Evolutionary conservation across 2,329 filamentous ascomycete genomes (phyloP).

Genomic region (Trichothecium roseum): DNA sequence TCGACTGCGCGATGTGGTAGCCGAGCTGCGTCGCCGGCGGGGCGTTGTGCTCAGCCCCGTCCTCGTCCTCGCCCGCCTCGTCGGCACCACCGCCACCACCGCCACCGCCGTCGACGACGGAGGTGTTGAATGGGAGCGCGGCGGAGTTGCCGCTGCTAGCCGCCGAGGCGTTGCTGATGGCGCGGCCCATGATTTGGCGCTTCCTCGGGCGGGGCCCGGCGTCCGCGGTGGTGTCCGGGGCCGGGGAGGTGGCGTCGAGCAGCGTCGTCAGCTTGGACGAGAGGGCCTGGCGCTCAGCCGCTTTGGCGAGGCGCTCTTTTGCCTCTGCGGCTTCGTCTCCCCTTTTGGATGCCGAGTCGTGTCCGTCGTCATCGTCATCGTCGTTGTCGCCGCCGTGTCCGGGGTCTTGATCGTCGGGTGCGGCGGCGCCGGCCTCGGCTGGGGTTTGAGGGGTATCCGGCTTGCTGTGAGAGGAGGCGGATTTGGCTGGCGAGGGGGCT

Average conservation of each 20-base stretch:
- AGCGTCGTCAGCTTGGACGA: slow-evolving; percentile 31
- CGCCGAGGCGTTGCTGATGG: slow-evolving; percentile 45
- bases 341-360: slow-evolving; percentile 5
- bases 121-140: background rate
- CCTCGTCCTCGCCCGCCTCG: slow-evolving; percentile 12
- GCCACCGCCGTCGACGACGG: slow-evolving; percentile 4
- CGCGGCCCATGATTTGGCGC: slow-evolving; percentile 46
- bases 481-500: slow-evolving; percentile 22
- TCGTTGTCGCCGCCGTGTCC: too few species aligned
- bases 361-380: too few species aligned
- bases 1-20: slow-evolving; percentile 41
- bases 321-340: slow-evolving; percentile 5
- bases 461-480: slow-evolving; percentile 15
- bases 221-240: slow-evolving; percentile 3
- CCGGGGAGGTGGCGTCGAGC: slow-evolving; percentile 20
- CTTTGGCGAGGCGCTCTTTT: slow-evolving; percentile 12
- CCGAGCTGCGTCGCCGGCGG: slow-evolving; percentile 42
- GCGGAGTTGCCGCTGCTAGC: slow-evolving; percentile 30
- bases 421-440: too few species aligned
- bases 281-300: slow-evolving; percentile 28
- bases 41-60: slow-evolving; percentile 13
- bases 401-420: too few species aligned
- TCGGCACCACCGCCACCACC: slow-evolving; percentile 4
- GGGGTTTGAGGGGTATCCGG: slow-evolving; percentile 24
- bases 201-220: slow-evolving; percentile 19